Evolutionary conservation across 345 rosid genomes (phyloP).

Genomic region (Bruguiera gymnorhiza): DNA sequence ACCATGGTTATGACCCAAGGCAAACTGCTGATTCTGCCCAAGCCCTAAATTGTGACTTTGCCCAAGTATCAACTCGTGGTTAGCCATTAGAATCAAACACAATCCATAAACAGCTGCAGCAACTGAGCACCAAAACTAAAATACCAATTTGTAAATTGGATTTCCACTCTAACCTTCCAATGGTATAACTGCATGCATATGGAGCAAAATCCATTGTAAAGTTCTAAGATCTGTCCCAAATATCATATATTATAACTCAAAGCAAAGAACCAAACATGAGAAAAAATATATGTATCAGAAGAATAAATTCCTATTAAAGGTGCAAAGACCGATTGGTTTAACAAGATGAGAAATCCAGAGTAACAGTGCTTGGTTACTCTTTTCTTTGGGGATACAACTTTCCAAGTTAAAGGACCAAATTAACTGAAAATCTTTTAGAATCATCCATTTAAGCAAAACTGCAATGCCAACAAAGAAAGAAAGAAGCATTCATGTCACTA

Average conservation of each 20-base stretch:
- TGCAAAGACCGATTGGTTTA: background rate
- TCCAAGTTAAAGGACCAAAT: background rate
- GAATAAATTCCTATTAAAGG: background rate
- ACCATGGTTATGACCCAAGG: constrained; percentile 59
- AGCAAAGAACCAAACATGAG: background rate
- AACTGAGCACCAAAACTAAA: constrained; percentile 2
- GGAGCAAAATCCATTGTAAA: too few species aligned
- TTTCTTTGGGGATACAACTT: background rate
- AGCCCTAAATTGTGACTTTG: constrained; percentile 57
- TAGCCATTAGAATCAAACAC: constrained; percentile 47
- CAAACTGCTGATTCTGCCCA: constrained; percentile 63
- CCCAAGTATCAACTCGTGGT: constrained; percentile 76
- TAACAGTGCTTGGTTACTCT: background rate
- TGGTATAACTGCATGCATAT: too few species aligned
- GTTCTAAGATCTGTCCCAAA: too few species aligned
- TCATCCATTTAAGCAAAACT: background rate
- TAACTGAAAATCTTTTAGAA: background rate
- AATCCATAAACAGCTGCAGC: background rate
- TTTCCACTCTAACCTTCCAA: background rate
- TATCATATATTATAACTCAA: background rate
- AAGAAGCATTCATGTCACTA: background rate
- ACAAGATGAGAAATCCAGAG: background rate
- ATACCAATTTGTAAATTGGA: too few species aligned
- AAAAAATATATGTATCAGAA: background rate
- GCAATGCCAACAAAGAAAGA: background rate